Conservation (phyloP, 2,329 filamentous ascomycete genomes). For the Ampelomyces quisqualis region DNA sequence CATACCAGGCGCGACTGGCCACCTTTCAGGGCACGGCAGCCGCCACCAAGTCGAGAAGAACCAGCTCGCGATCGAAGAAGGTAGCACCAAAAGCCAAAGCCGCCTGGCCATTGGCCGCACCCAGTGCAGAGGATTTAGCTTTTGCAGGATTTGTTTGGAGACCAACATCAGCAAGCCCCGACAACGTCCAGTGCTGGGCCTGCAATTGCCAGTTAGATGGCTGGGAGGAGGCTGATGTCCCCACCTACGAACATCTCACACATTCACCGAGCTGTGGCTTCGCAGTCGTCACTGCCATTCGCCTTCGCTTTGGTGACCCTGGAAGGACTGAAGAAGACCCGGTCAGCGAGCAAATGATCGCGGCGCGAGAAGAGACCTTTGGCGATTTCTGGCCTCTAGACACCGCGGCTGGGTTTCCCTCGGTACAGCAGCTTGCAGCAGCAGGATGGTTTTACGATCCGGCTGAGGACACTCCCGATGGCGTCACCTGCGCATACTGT, state of each 20-base stretch:
- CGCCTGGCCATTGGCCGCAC: constrained; percentile 74
- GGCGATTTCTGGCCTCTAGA: constrained; percentile 87
- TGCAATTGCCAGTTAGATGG: constrained; percentile 83
- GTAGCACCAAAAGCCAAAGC: constrained; percentile 36
- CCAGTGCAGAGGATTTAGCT: constrained; percentile 73
- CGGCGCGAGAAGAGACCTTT: constrained; percentile 82
- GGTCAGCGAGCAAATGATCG: constrained; percentile 66
- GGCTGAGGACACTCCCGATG: constrained; percentile 77
- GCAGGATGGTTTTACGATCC: constrained; percentile 95
- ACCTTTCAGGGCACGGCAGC: constrained; percentile 74
- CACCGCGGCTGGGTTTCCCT: constrained; percentile 26
- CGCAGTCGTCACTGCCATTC: constrained; percentile 66
- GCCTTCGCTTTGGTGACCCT: constrained; percentile 60
- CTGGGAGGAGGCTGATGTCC: constrained; percentile 86
- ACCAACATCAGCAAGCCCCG: constrained; percentile 70
- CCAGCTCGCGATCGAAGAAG: constrained; percentile 65
- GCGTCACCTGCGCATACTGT: constrained; percentile 90
- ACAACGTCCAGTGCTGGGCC: constrained; percentile 88
- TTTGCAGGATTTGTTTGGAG: constrained; percentile 89
- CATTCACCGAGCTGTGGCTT: constrained; percentile 83
- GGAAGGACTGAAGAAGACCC: constrained; percentile 72
- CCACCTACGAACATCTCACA: constrained; percentile 79
- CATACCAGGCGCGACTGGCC: constrained; percentile 73
- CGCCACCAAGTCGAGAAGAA: constrained; percentile 65
- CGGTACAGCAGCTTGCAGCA: constrained; percentile 73